A percentile compares a stretch with the other conserved stretches of the same genome.
Conservation (phyloP, 305 asterid species). For the Fraxinus floribunda region DNA sequence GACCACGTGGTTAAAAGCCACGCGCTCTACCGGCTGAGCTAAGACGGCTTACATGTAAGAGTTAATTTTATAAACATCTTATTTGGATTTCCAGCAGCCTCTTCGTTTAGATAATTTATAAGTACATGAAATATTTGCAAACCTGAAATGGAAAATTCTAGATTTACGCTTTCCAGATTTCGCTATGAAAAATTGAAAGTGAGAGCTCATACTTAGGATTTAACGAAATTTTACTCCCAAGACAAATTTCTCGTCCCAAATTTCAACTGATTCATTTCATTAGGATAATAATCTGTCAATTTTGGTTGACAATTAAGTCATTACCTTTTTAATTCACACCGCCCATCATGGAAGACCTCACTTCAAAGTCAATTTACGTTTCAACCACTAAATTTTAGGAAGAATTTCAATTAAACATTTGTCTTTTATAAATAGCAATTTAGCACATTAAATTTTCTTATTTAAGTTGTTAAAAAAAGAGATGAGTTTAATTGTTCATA, state of each 20-base stretch:
- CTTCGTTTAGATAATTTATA: too few species aligned
- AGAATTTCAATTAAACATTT: not conserved
- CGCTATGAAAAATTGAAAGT: not conserved
- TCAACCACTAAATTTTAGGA: not conserved
- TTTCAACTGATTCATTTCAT: not conserved
- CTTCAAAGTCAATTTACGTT: not conserved
- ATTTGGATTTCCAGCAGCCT: too few species aligned
- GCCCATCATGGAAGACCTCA: not conserved
- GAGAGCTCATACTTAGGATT: not conserved
- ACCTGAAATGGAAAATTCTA: too few species aligned
- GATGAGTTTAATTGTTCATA: too few species aligned
- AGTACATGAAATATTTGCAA: too few species aligned
- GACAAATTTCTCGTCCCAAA: not conserved
- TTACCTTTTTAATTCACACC: not conserved
- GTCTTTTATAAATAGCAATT: not conserved
- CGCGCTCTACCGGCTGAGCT: conserved; percentile 88
- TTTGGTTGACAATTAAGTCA: not conserved
- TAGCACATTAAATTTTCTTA: too few species aligned
- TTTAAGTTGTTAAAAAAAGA: too few species aligned
- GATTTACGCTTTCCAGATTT: too few species aligned
- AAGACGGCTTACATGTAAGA: conserved; percentile 41
- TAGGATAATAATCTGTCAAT: not conserved
- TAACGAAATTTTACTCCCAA: too few species aligned
- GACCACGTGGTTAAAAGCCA: conserved; percentile 97
- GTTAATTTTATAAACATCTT: too few species aligned